phyloP scores from a whole-genome alignment of 202 grass and related monocot species.

The Setaria italica region DNA sequence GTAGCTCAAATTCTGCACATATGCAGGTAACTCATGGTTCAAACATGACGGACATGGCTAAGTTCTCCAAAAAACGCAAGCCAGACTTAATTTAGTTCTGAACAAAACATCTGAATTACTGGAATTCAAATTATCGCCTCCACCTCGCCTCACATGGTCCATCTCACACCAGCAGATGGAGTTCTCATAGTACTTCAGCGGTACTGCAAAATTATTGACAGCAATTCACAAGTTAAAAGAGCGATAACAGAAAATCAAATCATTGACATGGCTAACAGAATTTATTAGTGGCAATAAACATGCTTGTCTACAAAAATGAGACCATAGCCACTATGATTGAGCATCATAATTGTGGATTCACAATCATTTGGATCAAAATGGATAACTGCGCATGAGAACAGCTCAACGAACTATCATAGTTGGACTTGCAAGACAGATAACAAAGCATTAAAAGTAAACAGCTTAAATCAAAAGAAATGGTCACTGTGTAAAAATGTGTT shows the following conservation, averaged over 20 bases:
- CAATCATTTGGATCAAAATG: neutral
- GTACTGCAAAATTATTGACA: slow-evolving; percentile 45
- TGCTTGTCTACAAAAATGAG: neutral
- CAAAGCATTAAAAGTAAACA: no score
- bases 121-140: slow-evolving; percentile 34
- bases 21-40: slow-evolving; percentile 23
- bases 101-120: slow-evolving; percentile 53
- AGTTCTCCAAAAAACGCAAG: slow-evolving; percentile 27
- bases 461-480: neutral
- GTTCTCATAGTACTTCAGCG: slow-evolving; percentile 34
- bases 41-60: slow-evolving; percentile 25
- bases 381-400: no score
- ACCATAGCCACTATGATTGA: neutral
- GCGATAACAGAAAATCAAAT: no score
- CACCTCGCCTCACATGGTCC: neutral
- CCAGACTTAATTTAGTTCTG: slow-evolving; percentile 7
- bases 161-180: slow-evolving; percentile 13
- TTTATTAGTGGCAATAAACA: neutral
- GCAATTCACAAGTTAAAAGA: neutral
- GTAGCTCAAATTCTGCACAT: neutral
- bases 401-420: neutral
- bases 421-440: no score
- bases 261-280: neutral
- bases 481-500: no score
- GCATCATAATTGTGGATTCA: neutral